A percentile compares a stretch with the other conserved stretches of the same genome.
Conservation (phyloP, 768 basidiomycete genomes). For the Russula abietina region DNA sequence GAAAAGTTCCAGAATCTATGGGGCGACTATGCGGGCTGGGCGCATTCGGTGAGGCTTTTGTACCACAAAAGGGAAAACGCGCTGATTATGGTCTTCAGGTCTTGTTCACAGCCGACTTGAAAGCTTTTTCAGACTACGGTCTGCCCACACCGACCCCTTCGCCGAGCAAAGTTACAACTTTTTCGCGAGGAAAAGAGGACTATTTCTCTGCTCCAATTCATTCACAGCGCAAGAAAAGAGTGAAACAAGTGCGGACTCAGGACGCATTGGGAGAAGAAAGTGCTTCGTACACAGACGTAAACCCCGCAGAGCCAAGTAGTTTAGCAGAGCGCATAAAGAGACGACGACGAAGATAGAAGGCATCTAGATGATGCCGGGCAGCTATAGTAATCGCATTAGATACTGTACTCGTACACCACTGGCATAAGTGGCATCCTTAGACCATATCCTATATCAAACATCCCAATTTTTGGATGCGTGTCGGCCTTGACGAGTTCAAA, state of each 20-base stretch:
- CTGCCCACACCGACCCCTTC: slow-evolving; percentile 29
- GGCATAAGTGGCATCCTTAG: too few species aligned
- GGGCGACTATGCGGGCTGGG: slow-evolving; percentile 89
- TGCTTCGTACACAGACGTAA: neutral
- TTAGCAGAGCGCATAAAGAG: slow-evolving; percentile 18
- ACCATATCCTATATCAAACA: too few species aligned
- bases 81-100: slow-evolving; percentile 40
- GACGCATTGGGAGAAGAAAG: neutral
- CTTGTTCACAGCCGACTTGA: slow-evolving; percentile 69
- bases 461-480: too few species aligned
- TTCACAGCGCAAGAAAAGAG: slow-evolving; percentile 3
- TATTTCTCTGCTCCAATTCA: neutral
- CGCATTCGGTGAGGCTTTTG: slow-evolving; percentile 58
- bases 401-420: too few species aligned
- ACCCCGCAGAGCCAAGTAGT: neutral
- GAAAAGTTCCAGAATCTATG: slow-evolving; percentile 55
- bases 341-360: slow-evolving; percentile 1
- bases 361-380: too few species aligned
- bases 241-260: neutral
- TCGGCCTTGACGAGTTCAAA: too few species aligned
- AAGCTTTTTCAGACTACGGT: slow-evolving; percentile 59
- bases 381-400: neutral
- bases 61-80: neutral
- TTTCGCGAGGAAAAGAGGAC: slow-evolving; percentile 2
- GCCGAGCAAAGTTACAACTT: slow-evolving; percentile 2